Evolutionary conservation across 768 basidiomycete species (phyloP).

Genomic region (Tremella yokohamensis): DNA sequence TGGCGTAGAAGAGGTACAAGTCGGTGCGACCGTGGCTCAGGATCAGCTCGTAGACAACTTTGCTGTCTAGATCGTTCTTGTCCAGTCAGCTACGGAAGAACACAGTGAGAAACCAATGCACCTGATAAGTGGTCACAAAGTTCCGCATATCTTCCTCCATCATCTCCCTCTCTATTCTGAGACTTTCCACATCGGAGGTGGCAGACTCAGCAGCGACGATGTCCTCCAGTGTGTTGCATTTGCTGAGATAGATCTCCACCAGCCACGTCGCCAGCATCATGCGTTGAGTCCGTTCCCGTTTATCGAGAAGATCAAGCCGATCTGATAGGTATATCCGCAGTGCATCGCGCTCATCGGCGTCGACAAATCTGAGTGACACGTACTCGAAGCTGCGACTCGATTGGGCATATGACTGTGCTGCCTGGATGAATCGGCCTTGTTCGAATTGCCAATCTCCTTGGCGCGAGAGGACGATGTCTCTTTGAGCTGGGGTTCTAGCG

Average conservation of each 20-base stretch:
- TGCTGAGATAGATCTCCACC: slow-evolving; percentile 92
- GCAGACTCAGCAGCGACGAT: slow-evolving; percentile 73
- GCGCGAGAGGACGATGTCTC: slow-evolving; percentile 74
- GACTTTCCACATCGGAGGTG: slow-evolving; percentile 74
- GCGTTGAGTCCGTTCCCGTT: slow-evolving; percentile 86
- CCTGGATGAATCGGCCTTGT: slow-evolving; percentile 77
- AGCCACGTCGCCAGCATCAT: slow-evolving; percentile 99
- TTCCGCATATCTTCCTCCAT: slow-evolving; percentile 89
- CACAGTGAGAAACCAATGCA: slow-evolving; percentile 44
- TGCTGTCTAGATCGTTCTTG: slow-evolving; percentile 75
- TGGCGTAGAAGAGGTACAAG: slow-evolving; percentile 85
- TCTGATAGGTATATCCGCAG: slow-evolving; percentile 84
- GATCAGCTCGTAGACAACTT: slow-evolving; percentile 87
- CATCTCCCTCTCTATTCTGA: slow-evolving; percentile 71
- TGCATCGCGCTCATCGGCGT: slow-evolving; percentile 83
- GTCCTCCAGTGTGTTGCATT: slow-evolving; percentile 94
- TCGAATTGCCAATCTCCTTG: slow-evolving; percentile 79
- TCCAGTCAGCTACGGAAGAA: neutral
- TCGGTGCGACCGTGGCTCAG: slow-evolving; percentile 89
- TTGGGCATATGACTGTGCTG: slow-evolving; percentile 87
- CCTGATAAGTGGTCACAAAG: slow-evolving; percentile 93
- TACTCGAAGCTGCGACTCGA: slow-evolving; percentile 80
- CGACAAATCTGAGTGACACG: slow-evolving; percentile 82
- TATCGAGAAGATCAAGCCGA: slow-evolving; percentile 76
- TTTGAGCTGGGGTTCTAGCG: slow-evolving; percentile 79